These are phyloP conservation scores for Xylaria sp. DNA, from an alignment of 2,329 filamentous ascomycete species.

Conservation along the genomic window DNA sequence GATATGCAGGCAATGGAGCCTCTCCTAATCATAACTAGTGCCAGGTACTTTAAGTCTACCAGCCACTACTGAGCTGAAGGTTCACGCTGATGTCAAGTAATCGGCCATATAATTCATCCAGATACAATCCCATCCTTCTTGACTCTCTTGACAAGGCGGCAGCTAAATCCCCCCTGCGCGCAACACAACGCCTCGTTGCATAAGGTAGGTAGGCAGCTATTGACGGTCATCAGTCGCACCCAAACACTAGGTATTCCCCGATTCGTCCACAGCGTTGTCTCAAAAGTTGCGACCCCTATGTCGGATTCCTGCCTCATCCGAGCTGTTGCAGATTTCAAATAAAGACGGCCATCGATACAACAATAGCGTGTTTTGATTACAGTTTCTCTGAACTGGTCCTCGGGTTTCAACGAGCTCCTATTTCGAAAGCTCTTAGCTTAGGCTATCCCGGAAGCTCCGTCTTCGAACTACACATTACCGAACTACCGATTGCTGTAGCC, in stretches of 20 bases:
- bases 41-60: slow-evolving; percentile 10
- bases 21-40: slow-evolving; percentile 3
- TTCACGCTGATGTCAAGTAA: slow-evolving; percentile 19
- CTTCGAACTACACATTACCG: slow-evolving; percentile 13
- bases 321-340: slow-evolving; percentile 7
- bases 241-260: slow-evolving; percentile 4
- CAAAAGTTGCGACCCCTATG: slow-evolving; percentile 8
- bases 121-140: slow-evolving; percentile 14
- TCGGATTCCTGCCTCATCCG: slow-evolving; percentile 9
- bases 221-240: slow-evolving; percentile 16
- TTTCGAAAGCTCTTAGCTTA: slow-evolving; percentile 12
- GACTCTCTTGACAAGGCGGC: not conserved
- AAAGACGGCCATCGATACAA: slow-evolving; percentile 20
- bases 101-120: slow-evolving; percentile 18
- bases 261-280: slow-evolving; percentile 16
- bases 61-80: slow-evolving; percentile 12
- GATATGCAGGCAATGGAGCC: not conserved
- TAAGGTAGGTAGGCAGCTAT: slow-evolving; percentile 21
- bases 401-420: slow-evolving; percentile 13
- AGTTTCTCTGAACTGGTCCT: slow-evolving; percentile 2
- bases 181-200: slow-evolving; percentile 19
- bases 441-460: slow-evolving; percentile 30
- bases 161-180: slow-evolving; percentile 2
- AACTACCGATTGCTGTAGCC: slow-evolving; percentile 23
- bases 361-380: not conserved